Evolutionary conservation across 306 rosid genomes (phyloP).

Genomic region (Dryas octopetala): DNA sequence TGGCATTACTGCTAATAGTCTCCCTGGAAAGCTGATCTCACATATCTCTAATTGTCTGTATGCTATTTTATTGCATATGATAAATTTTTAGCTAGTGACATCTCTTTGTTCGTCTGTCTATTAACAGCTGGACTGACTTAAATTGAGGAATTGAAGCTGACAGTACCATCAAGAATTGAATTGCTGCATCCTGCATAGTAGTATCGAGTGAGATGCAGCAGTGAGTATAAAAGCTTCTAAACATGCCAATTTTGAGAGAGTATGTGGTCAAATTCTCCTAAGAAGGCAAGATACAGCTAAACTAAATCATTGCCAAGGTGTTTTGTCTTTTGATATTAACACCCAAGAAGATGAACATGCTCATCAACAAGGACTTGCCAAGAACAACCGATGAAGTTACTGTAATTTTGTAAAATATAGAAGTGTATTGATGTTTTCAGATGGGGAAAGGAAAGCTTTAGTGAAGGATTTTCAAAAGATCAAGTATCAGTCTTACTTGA

Average conservation of each 20-base stretch:
- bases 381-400: constrained; percentile 7
- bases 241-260: not conserved
- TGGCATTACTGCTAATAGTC: not conserved
- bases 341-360: not conserved
- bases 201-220: not conserved
- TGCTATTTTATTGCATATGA: not conserved
- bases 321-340: not conserved
- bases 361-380: not conserved
- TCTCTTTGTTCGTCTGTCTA: not conserved
- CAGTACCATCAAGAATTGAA: constrained; percentile 7
- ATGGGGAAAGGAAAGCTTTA: not conserved
- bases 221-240: not conserved
- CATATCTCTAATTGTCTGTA: not conserved
- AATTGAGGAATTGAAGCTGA: not conserved
- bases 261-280: not conserved
- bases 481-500: not conserved
- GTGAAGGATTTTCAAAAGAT: not conserved
- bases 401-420: not conserved
- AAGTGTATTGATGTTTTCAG: constrained; percentile 11
- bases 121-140: constrained; percentile 8
- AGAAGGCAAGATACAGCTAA: constrained; percentile 5
- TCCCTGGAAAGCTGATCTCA: not conserved
- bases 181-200: not conserved
- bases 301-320: not conserved
- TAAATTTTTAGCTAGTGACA: constrained; percentile 2